Evolutionary conservation across 2,329 filamentous ascomycete species (phyloP).

Genomic region (Colletotrichum tropicale): DNA sequence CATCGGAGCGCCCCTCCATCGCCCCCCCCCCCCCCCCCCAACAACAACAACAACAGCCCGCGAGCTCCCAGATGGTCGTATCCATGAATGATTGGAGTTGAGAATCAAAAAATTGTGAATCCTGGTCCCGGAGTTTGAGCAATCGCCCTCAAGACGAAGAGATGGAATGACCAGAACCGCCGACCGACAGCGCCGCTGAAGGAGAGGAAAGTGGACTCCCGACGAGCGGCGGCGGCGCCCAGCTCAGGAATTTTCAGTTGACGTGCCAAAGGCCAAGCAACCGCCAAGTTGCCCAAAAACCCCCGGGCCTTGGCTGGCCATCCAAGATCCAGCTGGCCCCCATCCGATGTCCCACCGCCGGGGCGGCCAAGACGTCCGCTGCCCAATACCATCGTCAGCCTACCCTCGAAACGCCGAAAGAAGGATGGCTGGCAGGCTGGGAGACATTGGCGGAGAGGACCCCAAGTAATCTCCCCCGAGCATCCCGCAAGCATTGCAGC

Average conservation of each 20-base stretch:
- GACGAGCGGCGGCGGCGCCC: background rate
- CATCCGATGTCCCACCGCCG: background rate
- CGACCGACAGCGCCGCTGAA: slow-evolving; percentile 2
- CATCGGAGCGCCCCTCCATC: too few relatives aligned
- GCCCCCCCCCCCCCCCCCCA: too few relatives aligned
- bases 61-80: background rate
- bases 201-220: slow-evolving; percentile 15
- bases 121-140: background rate
- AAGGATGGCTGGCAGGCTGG: background rate
- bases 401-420: background rate
- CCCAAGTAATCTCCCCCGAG: background rate
- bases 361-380: slow-evolving; percentile 16
- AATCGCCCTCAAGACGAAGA: background rate
- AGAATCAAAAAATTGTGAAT: background rate
- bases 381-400: background rate
- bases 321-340: background rate
- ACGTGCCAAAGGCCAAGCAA: background rate
- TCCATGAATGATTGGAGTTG: background rate
- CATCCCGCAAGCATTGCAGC: background rate
- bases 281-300: slow-evolving; percentile 5
- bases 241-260: background rate
- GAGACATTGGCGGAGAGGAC: background rate
- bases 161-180: background rate
- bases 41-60: background rate
- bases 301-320: slow-evolving; percentile 12